These are phyloP conservation scores for Antrodiella citrinella DNA, from an alignment of 768 basidiomycete genomes.

Conservation along the genomic window DNA sequence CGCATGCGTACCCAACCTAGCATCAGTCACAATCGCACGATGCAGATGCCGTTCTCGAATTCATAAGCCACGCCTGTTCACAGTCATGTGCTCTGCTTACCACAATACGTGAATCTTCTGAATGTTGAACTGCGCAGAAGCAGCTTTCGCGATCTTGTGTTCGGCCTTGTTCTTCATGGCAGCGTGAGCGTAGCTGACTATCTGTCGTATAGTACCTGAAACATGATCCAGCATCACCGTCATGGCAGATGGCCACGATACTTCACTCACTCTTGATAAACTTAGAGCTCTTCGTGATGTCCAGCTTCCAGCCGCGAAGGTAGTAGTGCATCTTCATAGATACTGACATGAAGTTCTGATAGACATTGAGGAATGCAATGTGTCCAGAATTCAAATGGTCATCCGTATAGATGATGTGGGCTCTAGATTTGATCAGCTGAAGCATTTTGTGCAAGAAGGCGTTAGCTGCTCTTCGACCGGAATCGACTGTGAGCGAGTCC, in stretches of 20 bases:
- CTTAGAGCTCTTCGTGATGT: constrained; percentile 31
- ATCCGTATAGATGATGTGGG: constrained; percentile 79
- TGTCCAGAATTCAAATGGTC: constrained; percentile 51
- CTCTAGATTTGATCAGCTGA: constrained; percentile 64
- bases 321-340: constrained; percentile 88
- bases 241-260: too few relatives aligned
- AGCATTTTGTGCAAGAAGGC: constrained; percentile 69
- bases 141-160: constrained; percentile 30
- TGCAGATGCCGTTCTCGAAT: background rate
- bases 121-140: constrained; percentile 34
- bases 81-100: constrained; percentile 31
- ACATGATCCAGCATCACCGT: background rate
- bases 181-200: constrained; percentile 48
- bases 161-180: constrained; percentile 40
- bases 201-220: constrained; percentile 54
- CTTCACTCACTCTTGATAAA: constrained; percentile 57
- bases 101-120: constrained; percentile 49
- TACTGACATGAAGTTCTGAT: constrained; percentile 73
- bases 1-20: constrained; percentile 76
- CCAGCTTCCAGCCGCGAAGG: constrained; percentile 50
- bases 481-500: constrained; percentile 65
- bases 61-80: background rate
- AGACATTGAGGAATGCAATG: constrained; percentile 73
- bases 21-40: background rate
- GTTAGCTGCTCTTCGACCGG: constrained; percentile 54